Evolutionary conservation across 2,329 filamentous ascomycete genomes (phyloP).

Genomic region (Penicillium fuscoglaucum): DNA sequence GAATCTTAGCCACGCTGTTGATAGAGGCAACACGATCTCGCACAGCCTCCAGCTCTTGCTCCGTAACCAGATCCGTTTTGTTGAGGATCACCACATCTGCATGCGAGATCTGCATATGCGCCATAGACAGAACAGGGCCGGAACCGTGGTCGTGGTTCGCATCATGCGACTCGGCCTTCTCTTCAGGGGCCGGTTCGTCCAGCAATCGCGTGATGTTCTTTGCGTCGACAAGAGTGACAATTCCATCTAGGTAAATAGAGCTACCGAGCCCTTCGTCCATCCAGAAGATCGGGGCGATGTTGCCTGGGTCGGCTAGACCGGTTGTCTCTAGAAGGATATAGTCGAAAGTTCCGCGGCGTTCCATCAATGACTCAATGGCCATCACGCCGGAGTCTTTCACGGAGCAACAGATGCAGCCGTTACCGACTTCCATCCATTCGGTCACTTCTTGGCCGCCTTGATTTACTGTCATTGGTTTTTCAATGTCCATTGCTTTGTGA

Average conservation of each 20-base stretch:
- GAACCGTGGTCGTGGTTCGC: conserved; percentile 39
- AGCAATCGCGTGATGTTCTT: conserved; percentile 85
- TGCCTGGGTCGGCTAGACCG: conserved; percentile 90
- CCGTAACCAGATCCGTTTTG: conserved; percentile 80
- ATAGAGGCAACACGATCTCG: conserved; percentile 74
- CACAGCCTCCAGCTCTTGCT: conserved; percentile 68
- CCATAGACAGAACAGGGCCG: conserved; percentile 78
- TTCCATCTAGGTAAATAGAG: conserved; percentile 93
- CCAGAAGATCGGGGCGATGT: conserved; percentile 95
- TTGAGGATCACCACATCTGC: conserved; percentile 95
- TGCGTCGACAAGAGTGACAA: conserved; percentile 92
- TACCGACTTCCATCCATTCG: conserved; percentile 94
- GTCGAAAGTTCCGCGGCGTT: conserved; percentile 88
- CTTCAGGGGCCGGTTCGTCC: conserved; percentile 61
- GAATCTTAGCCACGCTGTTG: conserved; percentile 82
- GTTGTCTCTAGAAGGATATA: conserved; percentile 98
- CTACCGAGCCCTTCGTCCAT: conserved; percentile 93
- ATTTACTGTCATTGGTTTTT: conserved; percentile 91
- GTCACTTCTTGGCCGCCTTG: conserved; percentile 79
- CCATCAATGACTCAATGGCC: conserved; percentile 94
- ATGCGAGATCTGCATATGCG: conserved; percentile 94
- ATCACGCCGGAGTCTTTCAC: conserved; percentile 95
- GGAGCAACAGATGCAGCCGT: conserved; percentile 96
- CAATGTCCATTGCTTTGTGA: conserved; percentile 76
- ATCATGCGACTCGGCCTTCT: conserved; percentile 52